These are phyloP conservation scores for Akanthomyces uredinophilus DNA, from an alignment of 2,329 filamentous ascomycete species.

Conservation along the genomic window DNA sequence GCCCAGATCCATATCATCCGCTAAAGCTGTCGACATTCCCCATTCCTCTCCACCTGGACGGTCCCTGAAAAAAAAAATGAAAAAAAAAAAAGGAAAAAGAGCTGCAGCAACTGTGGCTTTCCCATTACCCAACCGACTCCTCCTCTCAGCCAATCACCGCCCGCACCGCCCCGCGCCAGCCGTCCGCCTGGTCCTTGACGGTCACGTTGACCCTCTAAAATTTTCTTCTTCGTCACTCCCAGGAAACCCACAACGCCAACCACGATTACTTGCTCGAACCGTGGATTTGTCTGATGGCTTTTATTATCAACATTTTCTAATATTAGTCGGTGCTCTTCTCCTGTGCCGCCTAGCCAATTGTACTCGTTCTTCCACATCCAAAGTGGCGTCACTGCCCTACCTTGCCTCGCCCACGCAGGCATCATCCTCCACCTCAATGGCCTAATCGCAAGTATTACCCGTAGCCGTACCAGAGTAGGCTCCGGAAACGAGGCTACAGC, in stretches of 20 bases:
- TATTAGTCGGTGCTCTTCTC: not conserved
- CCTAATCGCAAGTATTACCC: not conserved
- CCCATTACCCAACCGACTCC: constrained; percentile 11
- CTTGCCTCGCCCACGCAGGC: not conserved
- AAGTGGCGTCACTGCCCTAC: not conserved
- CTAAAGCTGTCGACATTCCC: not conserved
- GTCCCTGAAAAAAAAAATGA: not conserved
- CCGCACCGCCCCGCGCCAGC: not conserved
- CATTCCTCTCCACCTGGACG: not conserved
- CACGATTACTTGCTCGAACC: not conserved
- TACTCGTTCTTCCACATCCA: not conserved
- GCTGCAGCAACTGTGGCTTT: constrained; percentile 1
- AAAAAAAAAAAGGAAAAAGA: not conserved
- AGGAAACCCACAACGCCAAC: not conserved
- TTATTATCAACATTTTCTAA: not conserved
- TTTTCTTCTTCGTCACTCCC: not conserved
- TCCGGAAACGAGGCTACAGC: constrained; percentile 9
- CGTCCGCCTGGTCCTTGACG: not conserved
- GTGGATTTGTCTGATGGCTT: too few relatives aligned
- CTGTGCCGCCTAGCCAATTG: not conserved
- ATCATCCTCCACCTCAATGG: constrained; percentile 1
- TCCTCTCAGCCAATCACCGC: constrained; percentile 5
- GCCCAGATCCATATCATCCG: not conserved
- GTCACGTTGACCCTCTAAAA: constrained; percentile 11
- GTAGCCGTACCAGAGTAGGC: not conserved